Base-by-base conservation (phyloP, 805 yeast species). In the Candida montana region DNA sequence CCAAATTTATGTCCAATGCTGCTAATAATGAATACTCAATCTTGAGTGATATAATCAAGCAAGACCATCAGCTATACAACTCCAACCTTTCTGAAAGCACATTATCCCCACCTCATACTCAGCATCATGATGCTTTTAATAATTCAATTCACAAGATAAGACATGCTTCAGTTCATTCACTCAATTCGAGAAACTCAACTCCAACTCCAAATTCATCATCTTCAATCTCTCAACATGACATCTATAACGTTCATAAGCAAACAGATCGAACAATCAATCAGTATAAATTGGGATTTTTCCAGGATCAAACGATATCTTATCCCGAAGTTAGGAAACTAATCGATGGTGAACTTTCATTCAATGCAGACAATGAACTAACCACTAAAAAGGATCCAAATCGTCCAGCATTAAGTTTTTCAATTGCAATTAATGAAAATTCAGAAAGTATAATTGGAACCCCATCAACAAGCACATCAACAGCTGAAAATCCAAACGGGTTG, bases 21-120 rank as follows among this genome's bases (percentile, higher is more conserved):
- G 89, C 87, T 0, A 83, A 81, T 53, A 64, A 81, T 39, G 93
- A 83, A 51, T 83, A 83, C 51, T 72, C 86, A 3, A 77, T 83
- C 4, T 61, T 83, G 24, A 81, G 88, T 8, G 77, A 71, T 45
- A 82, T 83, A 37, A 70, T 81, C 29, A 77, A 76, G 28, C 62
- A 58, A 42, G 69, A 64, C 24, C 50, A 54, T 10, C 28, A 42
- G 19, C 31, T 36, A 15, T 32, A 36, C 17, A 37, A 35, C 17
- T 17, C 39, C 13, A 33, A 24, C 8, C n/a, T 35, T 10, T 40
- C 49, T 7, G 49, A 48, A 10, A 31, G 35, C 24, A 42, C 53
- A 1, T 30, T 36, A 3, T 49, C 54, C 5, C 48, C 53, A 10
- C 44, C 48, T 18, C 40, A 20, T 19, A 2, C 31, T 15, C 41